Evolutionary conservation across 2,329 filamentous ascomycete genomes (phyloP), one percentile per base, ranked within the genome.

Genomic region (Meredithiella fracta): DNA sequence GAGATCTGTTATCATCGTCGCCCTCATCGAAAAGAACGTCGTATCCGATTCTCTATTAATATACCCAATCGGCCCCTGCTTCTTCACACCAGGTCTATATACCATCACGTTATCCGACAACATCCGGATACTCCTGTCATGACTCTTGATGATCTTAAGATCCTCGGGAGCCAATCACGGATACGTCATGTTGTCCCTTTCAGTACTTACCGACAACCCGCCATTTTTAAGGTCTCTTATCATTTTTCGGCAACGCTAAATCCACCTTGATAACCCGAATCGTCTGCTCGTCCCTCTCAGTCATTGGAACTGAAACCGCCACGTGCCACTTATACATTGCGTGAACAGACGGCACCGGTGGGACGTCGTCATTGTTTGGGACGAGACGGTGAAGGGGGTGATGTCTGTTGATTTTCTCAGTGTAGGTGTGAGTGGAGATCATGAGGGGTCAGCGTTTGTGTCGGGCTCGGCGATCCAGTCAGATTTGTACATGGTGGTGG

Each of bases 381-480:
- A 14, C 38, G 7, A 20, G 3, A 11, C 15, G 44, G 7, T 23
- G 17, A 23, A 7, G 7, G 11, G 4, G 22, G 44, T 22, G 17
- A 15, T 22, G 20, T 23, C 22, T 14, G 15, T 22, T 49, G n/a
- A 49, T 23, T 3, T 44, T 20, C 17, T 8, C 40, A 44, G 29
- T 8, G 40, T 44, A 44, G 7, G 17, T 20, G 4, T n/a, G 38
- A 7, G 38, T 5, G 6, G n/a, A 42, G 6, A 15, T n/a, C 38
- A 42, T n/a, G n/a, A 4, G n/a, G 38, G 38, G 38, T 7, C 38
- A 20, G 17, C 15, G 20, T 22, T 47, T 6, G 44, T 47, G 9
- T 54, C 20, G 2, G 53, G 25, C 29, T 55, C 53, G 26, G 56
- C 55, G 14, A 58, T 20, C 56, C 56, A 58, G 40, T 58, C 56